Percentiles rank a stretch among this genome's conserved stretches.
Evolutionary conservation across 352 stramenopile genomes (phyloP).

Genomic region (Phytophthora chlamydospora): DNA sequence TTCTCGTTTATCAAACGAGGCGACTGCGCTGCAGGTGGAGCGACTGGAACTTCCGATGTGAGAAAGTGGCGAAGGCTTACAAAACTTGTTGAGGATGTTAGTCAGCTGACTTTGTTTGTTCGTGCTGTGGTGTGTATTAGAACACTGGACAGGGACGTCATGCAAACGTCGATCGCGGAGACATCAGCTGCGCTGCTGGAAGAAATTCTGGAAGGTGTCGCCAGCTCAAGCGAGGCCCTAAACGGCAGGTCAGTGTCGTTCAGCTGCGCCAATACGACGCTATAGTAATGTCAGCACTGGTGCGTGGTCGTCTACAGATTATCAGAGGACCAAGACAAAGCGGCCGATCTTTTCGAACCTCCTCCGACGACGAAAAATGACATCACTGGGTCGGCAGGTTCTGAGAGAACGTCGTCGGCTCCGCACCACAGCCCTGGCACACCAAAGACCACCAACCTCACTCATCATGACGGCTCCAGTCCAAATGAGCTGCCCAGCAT

Average conservation of each 20-base stretch:
- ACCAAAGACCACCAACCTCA: no score
- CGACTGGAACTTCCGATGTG: conserved; percentile 32
- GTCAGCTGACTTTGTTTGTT: background rate
- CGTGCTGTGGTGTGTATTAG: conserved; percentile 1
- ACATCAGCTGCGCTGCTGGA: conserved; percentile 18
- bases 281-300: background rate
- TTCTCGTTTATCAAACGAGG: background rate
- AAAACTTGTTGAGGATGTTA: no score
- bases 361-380: no score
- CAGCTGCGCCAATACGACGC: background rate
- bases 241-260: conserved; percentile 11
- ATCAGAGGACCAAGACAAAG: background rate
- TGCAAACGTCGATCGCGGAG: conserved; percentile 13
- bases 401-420: no score
- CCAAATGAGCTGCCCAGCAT: background rate
- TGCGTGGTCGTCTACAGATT: conserved; percentile 3
- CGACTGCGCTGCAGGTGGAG: conserved; percentile 3
- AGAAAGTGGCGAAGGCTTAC: background rate
- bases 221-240: background rate
- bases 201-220: conserved; percentile 18
- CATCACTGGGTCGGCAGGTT: no score
- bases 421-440: no score
- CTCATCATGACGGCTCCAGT: no score
- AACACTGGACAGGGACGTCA: conserved; percentile 6
- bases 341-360: no score